These are phyloP conservation scores for Cardamine chenopodiifolia DNA, from an alignment of 345 rosid species.

Conservation along the genomic window DNA sequence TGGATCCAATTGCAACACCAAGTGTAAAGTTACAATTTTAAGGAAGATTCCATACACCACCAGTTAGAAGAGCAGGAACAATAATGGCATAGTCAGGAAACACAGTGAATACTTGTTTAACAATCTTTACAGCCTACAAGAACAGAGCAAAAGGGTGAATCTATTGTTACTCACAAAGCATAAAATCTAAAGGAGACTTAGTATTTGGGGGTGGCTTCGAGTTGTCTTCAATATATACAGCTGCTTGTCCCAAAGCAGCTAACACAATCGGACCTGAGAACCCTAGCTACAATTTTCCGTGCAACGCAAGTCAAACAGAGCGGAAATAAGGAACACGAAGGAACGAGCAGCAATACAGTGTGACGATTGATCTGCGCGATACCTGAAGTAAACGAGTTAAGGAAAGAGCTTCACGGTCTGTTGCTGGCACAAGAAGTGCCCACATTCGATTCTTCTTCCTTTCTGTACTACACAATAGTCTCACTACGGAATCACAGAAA, in stretches of 20 bases:
- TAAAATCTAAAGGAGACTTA: conserved; percentile 78
- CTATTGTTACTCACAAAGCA: conserved; percentile 13
- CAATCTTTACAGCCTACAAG: conserved; percentile 83
- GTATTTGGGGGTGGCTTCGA: conserved; percentile 64
- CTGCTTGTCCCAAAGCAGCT: conserved; percentile 93
- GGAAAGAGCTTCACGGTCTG: conserved; percentile 93
- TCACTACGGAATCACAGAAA: neutral
- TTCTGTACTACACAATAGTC: conserved; percentile 61
- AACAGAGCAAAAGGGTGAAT: conserved; percentile 22
- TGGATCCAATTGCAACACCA: conserved; percentile 93
- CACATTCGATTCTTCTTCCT: conserved; percentile 91
- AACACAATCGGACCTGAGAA: conserved; percentile 86
- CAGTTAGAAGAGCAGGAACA: conserved; percentile 74
- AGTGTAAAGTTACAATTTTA: conserved; percentile 66
- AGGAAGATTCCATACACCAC: conserved; percentile 88
- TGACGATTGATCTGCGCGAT: conserved; percentile 60
- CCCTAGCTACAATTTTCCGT: conserved; percentile 82
- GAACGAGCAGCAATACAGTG: neutral
- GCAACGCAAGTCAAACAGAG: conserved; percentile 30
- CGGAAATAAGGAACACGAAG: conserved; percentile 13
- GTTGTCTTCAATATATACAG: conserved; percentile 71
- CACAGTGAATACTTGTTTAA: conserved; percentile 81
- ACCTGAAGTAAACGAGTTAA: conserved; percentile 96
- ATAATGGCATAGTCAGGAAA: conserved; percentile 93
- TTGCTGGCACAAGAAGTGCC: conserved; percentile 93